A percentile compares a stretch with the other conserved stretches of the same genome.
Conservation (phyloP, 176 grass and related monocot species). For the Bromus sterilis region DNA sequence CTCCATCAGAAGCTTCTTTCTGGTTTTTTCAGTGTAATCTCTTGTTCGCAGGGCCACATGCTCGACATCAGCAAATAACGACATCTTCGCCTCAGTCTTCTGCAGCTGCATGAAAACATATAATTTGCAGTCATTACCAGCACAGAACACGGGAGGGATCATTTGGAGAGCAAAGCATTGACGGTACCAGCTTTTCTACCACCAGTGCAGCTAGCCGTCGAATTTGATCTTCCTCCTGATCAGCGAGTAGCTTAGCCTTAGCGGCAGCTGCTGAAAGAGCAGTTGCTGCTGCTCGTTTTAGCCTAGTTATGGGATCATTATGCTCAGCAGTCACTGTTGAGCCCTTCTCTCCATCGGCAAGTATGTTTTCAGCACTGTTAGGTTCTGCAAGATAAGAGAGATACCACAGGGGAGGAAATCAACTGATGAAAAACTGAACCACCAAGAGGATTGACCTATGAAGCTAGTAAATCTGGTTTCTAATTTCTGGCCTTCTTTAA, state of each 20-base stretch:
- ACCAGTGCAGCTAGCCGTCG: conserved; percentile 57
- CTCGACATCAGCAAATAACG: conserved; percentile 71
- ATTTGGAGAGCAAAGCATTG: background rate
- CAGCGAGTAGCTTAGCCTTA: conserved; percentile 82
- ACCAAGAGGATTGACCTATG: background rate
- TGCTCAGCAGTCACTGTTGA: background rate
- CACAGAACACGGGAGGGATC: background rate
- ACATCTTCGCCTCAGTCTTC: conserved; percentile 77
- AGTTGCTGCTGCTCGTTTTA: conserved; percentile 83
- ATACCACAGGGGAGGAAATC: conserved; percentile 13
- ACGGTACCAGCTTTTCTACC: conserved; percentile 80
- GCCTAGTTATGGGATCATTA: conserved; percentile 52
- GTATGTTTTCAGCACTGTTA: conserved; percentile 23
- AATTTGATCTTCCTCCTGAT: conserved; percentile 86
- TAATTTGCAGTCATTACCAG: background rate
- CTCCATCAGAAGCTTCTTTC: conserved; percentile 75
- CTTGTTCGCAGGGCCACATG: conserved; percentile 54
- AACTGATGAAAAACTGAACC: background rate
- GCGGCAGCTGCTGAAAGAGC: conserved; percentile 81
- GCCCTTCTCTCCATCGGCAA: conserved; percentile 28
- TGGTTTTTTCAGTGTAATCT: conserved; percentile 84
- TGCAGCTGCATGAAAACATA: conserved; percentile 53
- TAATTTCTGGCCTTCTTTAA: conserved; percentile 13
- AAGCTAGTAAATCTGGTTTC: conserved; percentile 1
- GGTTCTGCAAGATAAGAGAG: conserved; percentile 41